These are phyloP conservation scores for Diplodia sapinea DNA, from an alignment of 2,329 filamentous ascomycete genomes.

Conservation along the genomic window DNA sequence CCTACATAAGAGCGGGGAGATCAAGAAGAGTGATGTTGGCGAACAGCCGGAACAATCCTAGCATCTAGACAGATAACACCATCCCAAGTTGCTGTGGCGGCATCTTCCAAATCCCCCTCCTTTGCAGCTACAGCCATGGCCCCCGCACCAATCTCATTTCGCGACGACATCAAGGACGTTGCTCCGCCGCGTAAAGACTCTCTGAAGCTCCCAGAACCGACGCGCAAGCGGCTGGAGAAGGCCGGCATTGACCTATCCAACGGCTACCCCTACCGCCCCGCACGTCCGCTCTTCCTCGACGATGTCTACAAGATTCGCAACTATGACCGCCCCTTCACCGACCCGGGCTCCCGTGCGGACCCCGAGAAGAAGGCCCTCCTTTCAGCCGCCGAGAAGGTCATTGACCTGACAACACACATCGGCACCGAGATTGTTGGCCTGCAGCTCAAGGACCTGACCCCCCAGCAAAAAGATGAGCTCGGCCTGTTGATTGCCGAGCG, in stretches of 20 bases:
- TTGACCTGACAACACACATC: conserved; percentile 65
- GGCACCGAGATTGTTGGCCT: conserved; percentile 69
- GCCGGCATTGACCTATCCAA: conserved; percentile 71
- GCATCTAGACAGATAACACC: conserved; percentile 14
- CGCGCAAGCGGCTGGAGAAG: conserved; percentile 66
- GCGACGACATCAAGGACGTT: conserved; percentile 66
- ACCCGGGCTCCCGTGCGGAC: conserved; percentile 69
- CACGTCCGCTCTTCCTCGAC: conserved; percentile 70
- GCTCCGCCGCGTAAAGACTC: conserved; percentile 68
- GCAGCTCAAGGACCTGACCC: conserved; percentile 66
- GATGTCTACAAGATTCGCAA: conserved; percentile 71
- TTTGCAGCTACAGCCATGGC: conserved; percentile 51
- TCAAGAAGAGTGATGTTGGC: background rate
- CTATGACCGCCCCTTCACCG: conserved; percentile 61
- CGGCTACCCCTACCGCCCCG: conserved; percentile 74
- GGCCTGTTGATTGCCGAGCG: conserved; percentile 67
- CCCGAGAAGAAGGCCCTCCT: conserved; percentile 67
- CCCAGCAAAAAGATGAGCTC: conserved; percentile 66
- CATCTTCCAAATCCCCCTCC: conserved; percentile 11
- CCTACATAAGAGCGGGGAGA: conserved; percentile 19
- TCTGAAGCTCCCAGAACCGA: conserved; percentile 64
- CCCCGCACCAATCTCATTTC: conserved; percentile 61
- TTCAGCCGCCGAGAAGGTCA: conserved; percentile 67
- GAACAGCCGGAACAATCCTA: conserved; percentile 3
- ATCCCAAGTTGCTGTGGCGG: conserved; percentile 1